Evolutionary conservation across 2,329 filamentous ascomycete genomes (phyloP), one percentile per base, ranked within the genome.

Genomic region (Chrysosporium keratinophilum): DNA sequence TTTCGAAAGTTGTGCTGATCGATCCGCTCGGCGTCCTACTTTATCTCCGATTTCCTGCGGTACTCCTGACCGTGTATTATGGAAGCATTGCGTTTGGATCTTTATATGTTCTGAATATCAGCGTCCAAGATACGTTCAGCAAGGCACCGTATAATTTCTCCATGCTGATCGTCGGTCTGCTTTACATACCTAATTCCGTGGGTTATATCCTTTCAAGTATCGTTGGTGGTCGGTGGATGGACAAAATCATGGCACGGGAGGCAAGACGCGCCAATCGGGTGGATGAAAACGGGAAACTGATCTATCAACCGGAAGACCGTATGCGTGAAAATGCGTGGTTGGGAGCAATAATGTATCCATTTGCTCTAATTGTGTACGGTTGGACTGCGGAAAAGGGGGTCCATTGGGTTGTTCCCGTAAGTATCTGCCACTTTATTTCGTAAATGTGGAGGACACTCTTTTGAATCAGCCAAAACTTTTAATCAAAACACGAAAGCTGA

Each of bases 271-370:
- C 84, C 0, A 80, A 80, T 11, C 75, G 86, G 20, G 85, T 83
- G 61, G 85, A 88, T 60, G 77, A 76, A 35, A 69, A 79, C 37
- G 87, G 86, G 12, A 78, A 77, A 55, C 72, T 88, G 17, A 71
- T 87, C 9, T 85, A 81, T 63, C 74, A 81, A 1, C 88, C 88
- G 0, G 88, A 93, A 69, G 88, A 94, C 66, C 79, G 88, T 11
- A 87, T 93, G 80, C 76, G 83, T 42, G 85, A 91, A 64, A 93
- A 94, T 64, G 84, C 85, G 2, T 91, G 84, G 84, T 68, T 90
- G 0, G 84, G 84, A 2, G 83, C 83, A 0, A 73, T 81, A 2
- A 60, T 90, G 44, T 90, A 85, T 61, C 88, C 88, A 0, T 74
- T 75, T 0, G 83, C 82, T 0, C 67, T 93, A 56, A 73, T 93